These are phyloP conservation scores for Trichoderma orchidacearum DNA, from an alignment of 495 filamentous ascomycete species.

Conservation along the genomic window DNA sequence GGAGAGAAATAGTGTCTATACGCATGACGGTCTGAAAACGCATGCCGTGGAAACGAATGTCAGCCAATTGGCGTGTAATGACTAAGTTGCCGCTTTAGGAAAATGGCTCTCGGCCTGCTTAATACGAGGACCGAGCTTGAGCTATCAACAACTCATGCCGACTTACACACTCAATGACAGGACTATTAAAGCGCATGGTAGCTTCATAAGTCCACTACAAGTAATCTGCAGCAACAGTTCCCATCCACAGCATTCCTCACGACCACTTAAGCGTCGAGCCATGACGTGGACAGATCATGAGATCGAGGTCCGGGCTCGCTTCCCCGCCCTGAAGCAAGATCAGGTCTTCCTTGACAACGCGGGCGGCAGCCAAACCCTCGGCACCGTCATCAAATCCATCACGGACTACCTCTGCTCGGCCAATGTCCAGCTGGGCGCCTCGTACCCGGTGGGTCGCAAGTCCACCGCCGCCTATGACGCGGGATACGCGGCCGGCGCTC, in stretches of 20 bases:
- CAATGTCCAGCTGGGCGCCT: constrained; percentile 62
- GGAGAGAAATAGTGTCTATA: too few species aligned
- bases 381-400: constrained; percentile 48
- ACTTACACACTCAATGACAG: too few species aligned
- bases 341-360: constrained; percentile 68
- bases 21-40: too few species aligned
- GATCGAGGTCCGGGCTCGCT: constrained; percentile 35
- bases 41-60: too few species aligned
- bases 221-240: too few species aligned
- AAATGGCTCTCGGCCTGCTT: too few species aligned
- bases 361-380: constrained; percentile 56
- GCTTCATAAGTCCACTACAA: too few species aligned
- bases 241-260: background rate
- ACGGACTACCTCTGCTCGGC: constrained; percentile 47
- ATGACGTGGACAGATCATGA: background rate
- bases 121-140: too few species aligned
- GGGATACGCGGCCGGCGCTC: constrained; percentile 47
- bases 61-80: too few species aligned
- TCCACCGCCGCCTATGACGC: constrained; percentile 40
- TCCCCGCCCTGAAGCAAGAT: constrained; percentile 50
- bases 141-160: too few species aligned
- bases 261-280: background rate
- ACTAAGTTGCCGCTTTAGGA: too few species aligned
- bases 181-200: too few species aligned
- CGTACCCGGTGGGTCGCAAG: constrained; percentile 38